Percentiles rank a stretch among this genome's conserved stretches.
These are phyloP conservation scores for Kodamaea neixiangensis DNA, from an alignment of 805 yeast genomes.

Conservation along the genomic window DNA sequence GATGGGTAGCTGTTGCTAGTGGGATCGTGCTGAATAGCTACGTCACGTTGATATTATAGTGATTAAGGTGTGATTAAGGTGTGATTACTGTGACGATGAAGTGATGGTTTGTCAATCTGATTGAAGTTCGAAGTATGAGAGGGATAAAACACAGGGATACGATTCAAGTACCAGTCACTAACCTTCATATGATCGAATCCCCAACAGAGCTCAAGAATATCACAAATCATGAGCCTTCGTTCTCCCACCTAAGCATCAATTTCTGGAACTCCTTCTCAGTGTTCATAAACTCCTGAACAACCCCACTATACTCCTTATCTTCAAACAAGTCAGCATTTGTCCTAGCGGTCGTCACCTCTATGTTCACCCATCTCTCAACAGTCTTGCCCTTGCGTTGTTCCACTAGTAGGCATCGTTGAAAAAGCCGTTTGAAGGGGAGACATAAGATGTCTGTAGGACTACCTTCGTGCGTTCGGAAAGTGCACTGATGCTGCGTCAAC, in stretches of 20 bases:
- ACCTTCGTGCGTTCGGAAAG: conserved; percentile 30
- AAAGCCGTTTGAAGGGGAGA: conserved; percentile 43
- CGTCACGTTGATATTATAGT: too few species aligned
- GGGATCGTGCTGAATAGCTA: too few species aligned
- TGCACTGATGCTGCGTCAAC: conserved; percentile 44
- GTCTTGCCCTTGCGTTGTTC: conserved; percentile 29
- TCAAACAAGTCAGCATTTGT: conserved; percentile 31
- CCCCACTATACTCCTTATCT: conserved; percentile 24
- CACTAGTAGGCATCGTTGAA: conserved; percentile 39
- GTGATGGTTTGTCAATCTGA: too few species aligned
- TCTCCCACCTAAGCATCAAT: conserved; percentile 21
- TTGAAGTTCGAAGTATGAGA: too few species aligned
- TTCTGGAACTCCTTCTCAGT: conserved; percentile 41
- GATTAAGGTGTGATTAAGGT: too few species aligned
- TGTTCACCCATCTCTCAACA: conserved; percentile 36
- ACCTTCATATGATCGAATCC: too few species aligned
- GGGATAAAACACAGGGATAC: too few species aligned
- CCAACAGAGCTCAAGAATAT: too few species aligned
- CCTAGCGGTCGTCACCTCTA: conserved; percentile 37
- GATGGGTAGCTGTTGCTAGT: too few species aligned
- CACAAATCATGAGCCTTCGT: not conserved
- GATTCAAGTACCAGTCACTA: too few species aligned
- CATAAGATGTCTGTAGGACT: conserved; percentile 40
- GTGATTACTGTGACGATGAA: too few species aligned
- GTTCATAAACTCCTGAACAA: conserved; percentile 34